Base-by-base conservation (phyloP, 164 flowering plant species). In the Macadamia integrifolia region DNA sequence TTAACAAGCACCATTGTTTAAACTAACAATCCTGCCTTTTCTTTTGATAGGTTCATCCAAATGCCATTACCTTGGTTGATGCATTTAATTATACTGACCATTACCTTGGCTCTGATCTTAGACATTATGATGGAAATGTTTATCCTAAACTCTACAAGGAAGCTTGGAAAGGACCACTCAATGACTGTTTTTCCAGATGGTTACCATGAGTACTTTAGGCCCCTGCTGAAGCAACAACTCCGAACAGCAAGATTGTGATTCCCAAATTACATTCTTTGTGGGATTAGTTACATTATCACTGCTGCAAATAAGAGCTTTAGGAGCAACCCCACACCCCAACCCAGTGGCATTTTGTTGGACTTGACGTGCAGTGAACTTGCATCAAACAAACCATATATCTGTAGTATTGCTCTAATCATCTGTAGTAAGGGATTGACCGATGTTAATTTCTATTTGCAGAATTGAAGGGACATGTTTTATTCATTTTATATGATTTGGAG, bases 81-180 rank as follows among this genome's bases (percentile, higher is more conserved):
- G 82, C 98, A 28, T 94, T 90, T 66, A 88, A 89, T 79, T 90
- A 94, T 82, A 94, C 98, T 0, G 98, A 94, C 77, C 98, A 94
- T 84, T 94, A 9, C 78, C 92, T 94, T 1, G 87, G 91, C 52
- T 94, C 99, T 0, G 73, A 82, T 61, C 93, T 94, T 1, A 98
- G 99, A 30, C 80, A 96, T 43, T 92, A 90, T 57, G 98, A 94
- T 72, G 99, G 99, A 35, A 89, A 94, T 73, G 99, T 94, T 61
- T 94, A 94, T 66, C 96, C 96, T 18, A 92, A 85, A 57, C 92
- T 94, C 32, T 92, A 92, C 12, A 90, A 89, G 56, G 85, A 83
- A 64, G 97, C 98, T 17, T 88, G 91, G 98, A 92, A 90, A 82
- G 97, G 90, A 52, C 99, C 99, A 49, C 77, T 92, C 66, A 95